Percentiles rank a stretch among this genome's conserved stretches.
Evolutionary conservation across 2,329 filamentous ascomycete genomes (phyloP).

Genomic region (Chaetothyriales sp.): DNA sequence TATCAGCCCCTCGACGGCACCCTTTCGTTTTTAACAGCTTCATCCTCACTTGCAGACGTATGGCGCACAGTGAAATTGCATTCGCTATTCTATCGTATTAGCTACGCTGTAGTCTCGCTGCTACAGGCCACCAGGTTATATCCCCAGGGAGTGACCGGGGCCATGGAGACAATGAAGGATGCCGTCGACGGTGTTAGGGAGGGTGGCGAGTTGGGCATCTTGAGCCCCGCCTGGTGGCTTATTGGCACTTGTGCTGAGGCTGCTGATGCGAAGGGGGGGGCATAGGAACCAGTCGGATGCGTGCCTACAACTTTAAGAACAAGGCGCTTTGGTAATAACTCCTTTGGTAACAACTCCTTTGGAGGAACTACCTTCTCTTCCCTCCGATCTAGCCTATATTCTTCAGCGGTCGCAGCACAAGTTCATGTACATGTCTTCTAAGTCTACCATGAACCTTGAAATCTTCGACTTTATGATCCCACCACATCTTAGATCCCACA

Average conservation of each 20-base stretch:
- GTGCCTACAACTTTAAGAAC: too few species aligned
- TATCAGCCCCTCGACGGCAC: constrained; percentile 15
- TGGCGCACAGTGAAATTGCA: background rate
- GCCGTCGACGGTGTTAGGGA: constrained; percentile 10
- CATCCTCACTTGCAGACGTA: background rate
- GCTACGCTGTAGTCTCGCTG: constrained; percentile 6
- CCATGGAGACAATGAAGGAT: constrained; percentile 9
- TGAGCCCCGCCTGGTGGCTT: constrained; percentile 18
- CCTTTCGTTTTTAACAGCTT: background rate
- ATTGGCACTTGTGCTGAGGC: constrained; percentile 3
- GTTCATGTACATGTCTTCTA: background rate
- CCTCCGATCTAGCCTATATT: background rate
- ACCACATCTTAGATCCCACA: background rate
- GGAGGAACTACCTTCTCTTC: background rate
- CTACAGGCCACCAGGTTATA: constrained; percentile 12
- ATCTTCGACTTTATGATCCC: too few species aligned
- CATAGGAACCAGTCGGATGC: background rate
- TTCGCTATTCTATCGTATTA: constrained; percentile 1
- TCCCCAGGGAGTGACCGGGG: constrained; percentile 9
- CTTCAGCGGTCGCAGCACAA: background rate
- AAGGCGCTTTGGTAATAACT: background rate
- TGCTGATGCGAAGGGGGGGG: background rate
- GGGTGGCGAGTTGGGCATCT: constrained; percentile 9
- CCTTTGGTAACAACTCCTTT: too few species aligned
- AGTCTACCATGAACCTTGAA: background rate